Percentiles rank a stretch among this genome's conserved stretches.
phyloP scores from a whole-genome alignment of 2,329 filamentous ascomycete species.

The Purpureocillium lavendulum region DNA sequence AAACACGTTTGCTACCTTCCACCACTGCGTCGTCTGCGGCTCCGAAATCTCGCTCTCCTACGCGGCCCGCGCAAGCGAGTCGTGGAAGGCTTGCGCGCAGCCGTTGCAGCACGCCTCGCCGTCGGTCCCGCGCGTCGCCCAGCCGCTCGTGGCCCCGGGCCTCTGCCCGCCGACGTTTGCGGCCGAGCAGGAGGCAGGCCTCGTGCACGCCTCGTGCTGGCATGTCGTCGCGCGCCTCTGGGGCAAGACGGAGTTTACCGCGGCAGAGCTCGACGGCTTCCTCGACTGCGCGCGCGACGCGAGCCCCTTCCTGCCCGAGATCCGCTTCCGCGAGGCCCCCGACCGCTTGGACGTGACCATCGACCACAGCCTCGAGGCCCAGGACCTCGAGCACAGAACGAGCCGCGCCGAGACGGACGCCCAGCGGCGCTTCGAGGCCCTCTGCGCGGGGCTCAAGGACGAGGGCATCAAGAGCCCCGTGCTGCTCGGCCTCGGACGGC shows the following conservation, averaged over 20 bases:
- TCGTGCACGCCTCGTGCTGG: conserved; percentile 8
- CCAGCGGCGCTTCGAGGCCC: conserved; percentile 1
- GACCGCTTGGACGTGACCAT: conserved; percentile 6
- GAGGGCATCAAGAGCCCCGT: conserved; percentile 4
- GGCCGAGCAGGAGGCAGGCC: not conserved
- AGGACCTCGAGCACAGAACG: conserved; percentile 3
- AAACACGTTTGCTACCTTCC: not conserved
- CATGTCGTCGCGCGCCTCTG: conserved; percentile 4
- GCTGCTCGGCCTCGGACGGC: conserved; percentile 1
- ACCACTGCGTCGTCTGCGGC: conserved; percentile 5
- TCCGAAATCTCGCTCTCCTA: conserved; percentile 4
- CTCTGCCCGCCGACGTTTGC: conserved; percentile 1
- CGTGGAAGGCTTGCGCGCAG: conserved; percentile 6
- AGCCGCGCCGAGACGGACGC: not conserved
- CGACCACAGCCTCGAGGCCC: conserved; percentile 4
- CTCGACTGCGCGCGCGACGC: conserved; percentile 5
- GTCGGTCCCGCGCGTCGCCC: not conserved
- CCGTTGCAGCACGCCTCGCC: conserved; percentile 1
- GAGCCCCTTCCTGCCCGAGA: conserved; percentile 4
- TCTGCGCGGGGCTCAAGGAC: conserved; percentile 1
- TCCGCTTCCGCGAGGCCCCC: conserved; percentile 5
- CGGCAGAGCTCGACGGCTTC: conserved; percentile 7
- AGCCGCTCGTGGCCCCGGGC: conserved; percentile 3
- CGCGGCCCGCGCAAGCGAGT: conserved; percentile 1
- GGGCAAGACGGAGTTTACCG: conserved; percentile 2